Conservation (phyloP, 352 stramenopile genomes). For the Phytophthora niederhauseri region DNA sequence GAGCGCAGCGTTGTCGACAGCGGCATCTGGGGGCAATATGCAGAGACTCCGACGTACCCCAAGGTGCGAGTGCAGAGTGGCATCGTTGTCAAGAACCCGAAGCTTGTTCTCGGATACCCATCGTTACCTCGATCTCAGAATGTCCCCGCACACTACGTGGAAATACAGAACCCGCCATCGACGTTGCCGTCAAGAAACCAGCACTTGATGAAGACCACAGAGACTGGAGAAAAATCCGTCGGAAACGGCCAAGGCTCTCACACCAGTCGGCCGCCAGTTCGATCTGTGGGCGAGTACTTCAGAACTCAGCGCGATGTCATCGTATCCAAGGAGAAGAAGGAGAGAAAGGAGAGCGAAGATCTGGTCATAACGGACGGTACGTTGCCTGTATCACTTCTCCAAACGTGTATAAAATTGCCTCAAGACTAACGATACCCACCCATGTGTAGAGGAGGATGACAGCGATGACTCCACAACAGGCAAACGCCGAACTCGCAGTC, state of each 20-base stretch:
- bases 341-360: constrained; percentile 21
- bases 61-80: constrained; percentile 25
- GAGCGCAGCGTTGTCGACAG: constrained; percentile 2
- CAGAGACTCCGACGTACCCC: constrained; percentile 31
- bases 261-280: constrained; percentile 1
- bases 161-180: constrained; percentile 54
- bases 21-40: constrained; percentile 30
- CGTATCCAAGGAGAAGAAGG: constrained; percentile 24
- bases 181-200: constrained; percentile 34
- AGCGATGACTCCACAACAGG: constrained; percentile 49
- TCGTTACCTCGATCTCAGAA: constrained; percentile 25
- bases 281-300: constrained; percentile 74
- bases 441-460: constrained; percentile 42
- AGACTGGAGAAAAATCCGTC: not conserved
- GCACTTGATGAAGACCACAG: constrained; percentile 2
- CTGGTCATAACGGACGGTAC: constrained; percentile 31
- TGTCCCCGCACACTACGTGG: constrained; percentile 43
- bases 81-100: constrained; percentile 33
- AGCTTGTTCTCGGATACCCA: constrained; percentile 54
- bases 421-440: constrained; percentile 1
- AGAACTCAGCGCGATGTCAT: constrained; percentile 46
- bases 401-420: not conserved
- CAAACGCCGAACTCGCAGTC: constrained; percentile 46
- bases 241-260: constrained; percentile 12
- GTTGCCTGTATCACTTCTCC: constrained; percentile 1